Evolutionary conservation across 805 yeast genomes (phyloP).

Genomic region (Scheffersomyces stipitis): DNA sequence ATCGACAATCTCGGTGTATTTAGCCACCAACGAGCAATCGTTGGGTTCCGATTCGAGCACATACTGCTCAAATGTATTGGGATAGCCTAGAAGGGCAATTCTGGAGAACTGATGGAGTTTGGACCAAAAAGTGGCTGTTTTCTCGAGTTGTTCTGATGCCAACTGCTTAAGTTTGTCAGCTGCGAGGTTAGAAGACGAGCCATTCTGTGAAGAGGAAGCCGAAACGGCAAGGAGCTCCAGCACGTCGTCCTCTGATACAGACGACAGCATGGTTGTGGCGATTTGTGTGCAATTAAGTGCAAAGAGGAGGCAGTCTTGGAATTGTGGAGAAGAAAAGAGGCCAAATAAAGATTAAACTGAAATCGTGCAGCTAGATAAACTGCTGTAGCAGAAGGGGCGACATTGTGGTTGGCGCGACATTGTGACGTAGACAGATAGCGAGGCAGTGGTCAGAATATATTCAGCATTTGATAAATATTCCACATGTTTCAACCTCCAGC

Average conservation of each 20-base stretch:
- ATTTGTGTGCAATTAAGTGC: too few relatives aligned
- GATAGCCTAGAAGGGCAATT: slow-evolving; percentile 18
- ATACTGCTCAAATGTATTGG: slow-evolving; percentile 41
- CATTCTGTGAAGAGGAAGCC: slow-evolving; percentile 1
- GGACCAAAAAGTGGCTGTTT: slow-evolving; percentile 18
- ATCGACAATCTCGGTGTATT: slow-evolving; percentile 42
- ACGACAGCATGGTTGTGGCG: too few relatives aligned
- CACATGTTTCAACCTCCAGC: too few relatives aligned
- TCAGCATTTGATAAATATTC: too few relatives aligned
- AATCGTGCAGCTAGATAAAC: too few relatives aligned
- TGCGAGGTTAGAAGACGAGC: neutral
- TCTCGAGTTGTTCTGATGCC: slow-evolving; percentile 9
- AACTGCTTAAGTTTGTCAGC: neutral
- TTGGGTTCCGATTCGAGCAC: slow-evolving; percentile 47
- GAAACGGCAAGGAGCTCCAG: slow-evolving; percentile 3
- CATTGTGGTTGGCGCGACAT: too few relatives aligned
- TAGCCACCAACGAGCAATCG: slow-evolving; percentile 54
- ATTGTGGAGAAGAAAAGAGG: too few relatives aligned
- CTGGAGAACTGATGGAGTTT: slow-evolving; percentile 28
- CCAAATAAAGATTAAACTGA: too few relatives aligned
- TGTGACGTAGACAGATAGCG: too few relatives aligned
- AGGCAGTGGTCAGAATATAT: too few relatives aligned
- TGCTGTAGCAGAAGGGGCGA: too few relatives aligned
- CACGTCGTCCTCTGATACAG: slow-evolving; percentile 3
- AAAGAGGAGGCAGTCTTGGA: too few relatives aligned